Percentiles rank a stretch among this genome's conserved stretches.
These are phyloP conservation scores for Pancytospora philotis DNA, from an alignment of 371 early-diverging fungal species.

Conservation along the genomic window DNA sequence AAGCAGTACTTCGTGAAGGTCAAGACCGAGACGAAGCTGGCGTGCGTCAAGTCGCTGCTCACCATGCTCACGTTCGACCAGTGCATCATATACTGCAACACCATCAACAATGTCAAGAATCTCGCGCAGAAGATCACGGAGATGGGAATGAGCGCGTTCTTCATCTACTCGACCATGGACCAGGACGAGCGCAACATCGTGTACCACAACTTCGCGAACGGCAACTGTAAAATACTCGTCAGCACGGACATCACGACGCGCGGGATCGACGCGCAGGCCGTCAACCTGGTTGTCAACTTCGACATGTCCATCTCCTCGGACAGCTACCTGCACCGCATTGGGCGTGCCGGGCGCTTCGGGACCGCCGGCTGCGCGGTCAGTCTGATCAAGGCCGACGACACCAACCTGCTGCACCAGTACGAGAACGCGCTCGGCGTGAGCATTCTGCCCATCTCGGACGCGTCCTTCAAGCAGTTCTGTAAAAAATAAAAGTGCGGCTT, in stretches of 20 bases:
- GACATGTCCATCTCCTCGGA: slow-evolving; percentile 95
- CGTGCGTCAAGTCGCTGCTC: slow-evolving; percentile 85
- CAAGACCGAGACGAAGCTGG: slow-evolving; percentile 88
- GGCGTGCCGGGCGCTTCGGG: slow-evolving; percentile 95
- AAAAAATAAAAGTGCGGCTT: slow-evolving; percentile 13
- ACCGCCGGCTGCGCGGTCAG: slow-evolving; percentile 89
- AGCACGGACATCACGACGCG: slow-evolving; percentile 76
- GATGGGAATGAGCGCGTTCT: slow-evolving; percentile 89
- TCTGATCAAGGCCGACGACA: not conserved
- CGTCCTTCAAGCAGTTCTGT: not conserved
- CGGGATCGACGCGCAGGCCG: slow-evolving; percentile 95
- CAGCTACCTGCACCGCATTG: slow-evolving; percentile 95
- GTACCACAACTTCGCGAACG: slow-evolving; percentile 5
- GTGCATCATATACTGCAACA: slow-evolving; percentile 95
- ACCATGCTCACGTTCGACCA: slow-evolving; percentile 92
- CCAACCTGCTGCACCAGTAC: not conserved
- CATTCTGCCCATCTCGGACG: not conserved
- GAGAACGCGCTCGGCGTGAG: not conserved
- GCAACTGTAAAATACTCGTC: slow-evolving; percentile 40
- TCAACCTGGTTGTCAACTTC: slow-evolving; percentile 98
- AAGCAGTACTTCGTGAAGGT: slow-evolving; percentile 96
- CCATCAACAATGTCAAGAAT: slow-evolving; percentile 84
- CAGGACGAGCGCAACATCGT: slow-evolving; percentile 76
- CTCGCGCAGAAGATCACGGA: slow-evolving; percentile 88
- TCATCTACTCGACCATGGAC: slow-evolving; percentile 88